These are phyloP conservation scores for Pisolithus microcarpus DNA, from an alignment of 768 basidiomycete species.

Conservation along the genomic window DNA sequence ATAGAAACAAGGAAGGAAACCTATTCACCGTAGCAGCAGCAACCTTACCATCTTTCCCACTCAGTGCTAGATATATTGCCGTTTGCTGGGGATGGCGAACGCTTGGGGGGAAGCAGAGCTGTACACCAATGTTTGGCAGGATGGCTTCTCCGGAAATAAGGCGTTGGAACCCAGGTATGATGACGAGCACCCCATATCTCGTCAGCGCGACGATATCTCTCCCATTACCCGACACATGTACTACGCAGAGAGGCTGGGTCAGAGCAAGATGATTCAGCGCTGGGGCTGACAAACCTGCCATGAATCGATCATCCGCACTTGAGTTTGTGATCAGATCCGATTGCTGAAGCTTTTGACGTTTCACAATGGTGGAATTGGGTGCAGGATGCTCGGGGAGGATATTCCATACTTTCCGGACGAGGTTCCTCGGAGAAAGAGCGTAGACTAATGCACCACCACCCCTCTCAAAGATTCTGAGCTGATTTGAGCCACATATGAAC, in stretches of 20 bases:
- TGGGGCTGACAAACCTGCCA: slow-evolving; percentile 19
- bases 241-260: slow-evolving; percentile 9
- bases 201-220: slow-evolving; percentile 26
- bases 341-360: slow-evolving; percentile 17
- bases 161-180: slow-evolving; percentile 21
- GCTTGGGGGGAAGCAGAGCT: slow-evolving; percentile 19
- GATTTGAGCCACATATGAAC: slow-evolving; percentile 47
- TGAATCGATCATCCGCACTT: slow-evolving; percentile 11
- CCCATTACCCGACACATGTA: slow-evolving; percentile 46
- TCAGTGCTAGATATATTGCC: slow-evolving; percentile 45
- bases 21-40: slow-evolving; percentile 42
- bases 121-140: slow-evolving; percentile 30
- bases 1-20: background rate
- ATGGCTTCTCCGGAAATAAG: slow-evolving; percentile 29
- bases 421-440: slow-evolving; percentile 32
- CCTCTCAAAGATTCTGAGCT: slow-evolving; percentile 51
- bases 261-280: background rate
- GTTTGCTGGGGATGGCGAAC: slow-evolving; percentile 8
- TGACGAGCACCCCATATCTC: slow-evolving; percentile 19
- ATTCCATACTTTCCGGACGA: slow-evolving; percentile 30
- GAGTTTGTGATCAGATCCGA: background rate
- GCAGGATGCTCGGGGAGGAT: slow-evolving; percentile 16
- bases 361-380: slow-evolving; percentile 8
- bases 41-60: slow-evolving; percentile 31
- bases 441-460: slow-evolving; percentile 37